A percentile compares a stretch with the other conserved stretches of the same genome.
These are phyloP conservation scores for Aegilops speltoides DNA, from an alignment of 176 grass and related monocot species.

Conservation along the genomic window DNA sequence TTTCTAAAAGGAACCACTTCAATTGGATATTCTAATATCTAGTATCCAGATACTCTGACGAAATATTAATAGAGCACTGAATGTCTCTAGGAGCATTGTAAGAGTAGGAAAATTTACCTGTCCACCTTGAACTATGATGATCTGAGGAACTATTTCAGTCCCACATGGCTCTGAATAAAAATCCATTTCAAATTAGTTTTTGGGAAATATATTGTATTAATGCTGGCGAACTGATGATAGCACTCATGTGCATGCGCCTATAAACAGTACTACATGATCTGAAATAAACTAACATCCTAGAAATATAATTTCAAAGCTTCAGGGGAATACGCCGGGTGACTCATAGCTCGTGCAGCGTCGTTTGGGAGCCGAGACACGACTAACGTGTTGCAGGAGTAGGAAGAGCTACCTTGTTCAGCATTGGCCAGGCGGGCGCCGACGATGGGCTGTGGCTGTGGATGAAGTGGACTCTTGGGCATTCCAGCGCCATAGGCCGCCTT, in stretches of 20 bases:
- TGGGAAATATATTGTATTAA: background rate
- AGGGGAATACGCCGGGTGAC: no score
- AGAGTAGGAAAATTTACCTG: constrained; percentile 51
- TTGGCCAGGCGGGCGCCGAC: constrained; percentile 20
- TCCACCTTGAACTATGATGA: constrained; percentile 78
- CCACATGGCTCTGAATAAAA: constrained; percentile 40
- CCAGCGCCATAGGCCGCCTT: background rate
- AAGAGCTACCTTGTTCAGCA: constrained; percentile 13
- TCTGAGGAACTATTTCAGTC: constrained; percentile 55
- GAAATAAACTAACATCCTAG: background rate
- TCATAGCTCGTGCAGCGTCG: no score
- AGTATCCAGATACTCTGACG: background rate
- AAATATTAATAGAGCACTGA: background rate
- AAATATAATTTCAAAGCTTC: background rate
- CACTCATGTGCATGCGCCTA: background rate
- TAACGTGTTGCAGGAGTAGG: background rate
- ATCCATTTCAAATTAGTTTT: background rate
- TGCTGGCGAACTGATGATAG: background rate
- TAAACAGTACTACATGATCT: background rate
- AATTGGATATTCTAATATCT: constrained; percentile 3
- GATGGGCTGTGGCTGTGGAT: constrained; percentile 19
- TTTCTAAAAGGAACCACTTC: background rate
- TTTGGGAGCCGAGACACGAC: background rate
- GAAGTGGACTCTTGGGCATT: constrained; percentile 31
- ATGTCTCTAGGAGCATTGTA: background rate